Percentiles rank a stretch among this genome's conserved stretches.
These are phyloP conservation scores for Suillus paluster DNA, from an alignment of 768 basidiomycete species.

Conservation along the genomic window DNA sequence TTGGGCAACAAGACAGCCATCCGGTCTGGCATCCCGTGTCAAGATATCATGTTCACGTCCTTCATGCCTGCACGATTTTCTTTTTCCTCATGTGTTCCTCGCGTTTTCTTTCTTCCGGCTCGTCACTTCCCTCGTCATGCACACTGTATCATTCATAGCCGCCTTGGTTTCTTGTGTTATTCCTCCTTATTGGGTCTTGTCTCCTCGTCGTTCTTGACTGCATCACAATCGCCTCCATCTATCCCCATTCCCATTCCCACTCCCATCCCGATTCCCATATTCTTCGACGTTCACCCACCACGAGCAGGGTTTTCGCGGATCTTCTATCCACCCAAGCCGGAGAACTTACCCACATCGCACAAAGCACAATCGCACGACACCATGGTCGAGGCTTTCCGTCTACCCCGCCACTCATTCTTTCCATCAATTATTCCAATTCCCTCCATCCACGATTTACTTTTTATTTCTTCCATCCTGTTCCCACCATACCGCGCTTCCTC, in stretches of 20 bases:
- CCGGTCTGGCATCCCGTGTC: background rate
- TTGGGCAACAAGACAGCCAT: no score
- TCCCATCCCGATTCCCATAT: background rate
- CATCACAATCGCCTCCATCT: background rate
- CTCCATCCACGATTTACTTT: background rate
- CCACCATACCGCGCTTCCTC: no score
- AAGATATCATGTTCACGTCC: background rate
- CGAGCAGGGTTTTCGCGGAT: no score
- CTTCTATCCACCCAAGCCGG: background rate
- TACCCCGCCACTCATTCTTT: no score
- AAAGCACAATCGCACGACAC: no score
- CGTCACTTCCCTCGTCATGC: background rate
- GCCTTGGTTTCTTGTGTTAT: slow-evolving; percentile 7
- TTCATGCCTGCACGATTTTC: background rate
- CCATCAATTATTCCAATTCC: background rate
- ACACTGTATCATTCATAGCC: slow-evolving; percentile 5
- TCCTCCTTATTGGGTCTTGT: slow-evolving; percentile 9
- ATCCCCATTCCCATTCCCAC: background rate
- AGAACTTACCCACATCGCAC: background rate
- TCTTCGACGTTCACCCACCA: background rate
- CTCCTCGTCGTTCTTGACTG: background rate
- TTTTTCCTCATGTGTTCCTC: background rate
- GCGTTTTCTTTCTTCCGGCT: background rate
- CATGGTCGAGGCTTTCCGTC: no score
- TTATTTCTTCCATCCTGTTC: background rate